These are phyloP conservation scores for Phytopythium aichiense DNA, from an alignment of 352 stramenopile species.

Conservation along the genomic window DNA sequence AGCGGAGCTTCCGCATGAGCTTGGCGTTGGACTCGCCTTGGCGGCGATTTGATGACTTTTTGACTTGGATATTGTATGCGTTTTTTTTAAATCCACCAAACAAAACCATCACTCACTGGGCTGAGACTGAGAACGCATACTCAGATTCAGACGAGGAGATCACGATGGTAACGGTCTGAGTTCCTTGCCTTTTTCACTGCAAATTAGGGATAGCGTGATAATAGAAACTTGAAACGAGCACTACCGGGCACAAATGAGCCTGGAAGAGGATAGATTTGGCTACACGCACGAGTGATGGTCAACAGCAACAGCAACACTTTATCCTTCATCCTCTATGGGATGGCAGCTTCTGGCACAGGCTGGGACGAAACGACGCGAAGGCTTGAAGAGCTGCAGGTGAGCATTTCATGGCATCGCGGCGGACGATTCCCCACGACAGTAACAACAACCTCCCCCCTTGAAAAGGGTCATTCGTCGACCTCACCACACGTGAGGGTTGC, in stretches of 20 bases:
- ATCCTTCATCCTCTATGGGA: background rate
- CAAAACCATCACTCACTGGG: background rate
- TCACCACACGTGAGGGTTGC: too few relatives aligned
- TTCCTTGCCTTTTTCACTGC: background rate
- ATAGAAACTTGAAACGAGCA: background rate
- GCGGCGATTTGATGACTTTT: background rate
- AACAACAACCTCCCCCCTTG: too few relatives aligned
- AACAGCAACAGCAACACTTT: background rate
- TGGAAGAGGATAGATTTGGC: conserved; percentile 6
- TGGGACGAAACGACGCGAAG: too few relatives aligned
- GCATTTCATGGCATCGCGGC: too few relatives aligned
- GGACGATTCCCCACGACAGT: too few relatives aligned
- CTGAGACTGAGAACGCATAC: conserved; percentile 10
- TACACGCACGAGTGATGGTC: conserved; percentile 5
- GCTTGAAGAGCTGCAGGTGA: too few relatives aligned
- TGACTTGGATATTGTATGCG: background rate
- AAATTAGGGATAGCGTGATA: background rate
- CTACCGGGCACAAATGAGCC: background rate
- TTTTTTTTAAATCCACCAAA: background rate
- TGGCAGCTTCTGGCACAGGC: too few relatives aligned
- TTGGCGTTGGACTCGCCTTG: too few relatives aligned
- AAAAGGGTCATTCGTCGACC: too few relatives aligned
- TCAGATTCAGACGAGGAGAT: conserved; percentile 4
- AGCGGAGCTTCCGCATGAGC: too few relatives aligned
- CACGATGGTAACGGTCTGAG: background rate